Evolutionary conservation across 352 stramenopile genomes (phyloP), one percentile per base, ranked within the genome.

Genomic region (Stephanocyclus meneghinianus): DNA sequence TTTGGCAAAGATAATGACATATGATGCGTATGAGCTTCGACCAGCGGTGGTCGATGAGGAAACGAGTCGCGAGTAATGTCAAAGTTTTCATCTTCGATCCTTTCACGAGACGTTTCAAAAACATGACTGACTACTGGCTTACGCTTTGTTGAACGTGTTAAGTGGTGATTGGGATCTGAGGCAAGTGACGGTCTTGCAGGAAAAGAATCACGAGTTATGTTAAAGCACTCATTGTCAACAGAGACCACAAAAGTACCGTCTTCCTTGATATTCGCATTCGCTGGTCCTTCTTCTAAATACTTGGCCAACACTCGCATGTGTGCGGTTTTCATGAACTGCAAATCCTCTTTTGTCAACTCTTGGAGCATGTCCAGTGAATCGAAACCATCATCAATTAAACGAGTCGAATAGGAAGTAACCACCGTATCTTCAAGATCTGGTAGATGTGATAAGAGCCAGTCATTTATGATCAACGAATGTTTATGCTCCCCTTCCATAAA

Each of bases 191-290:
- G 48, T 44, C 65, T 50, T 42, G 62, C 32, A 45, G 40, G 55
- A 35, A 73, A 73, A 42, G 65, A 18, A 56, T 73, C 35, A 15
- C 65, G 48, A 4, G 65, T 73, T 18, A 73, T 73, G 47, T 73
- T 50, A 64, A 57, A 73, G 5, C 45, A 44, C 51, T 45, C 65
- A 44, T 73, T 50, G 37, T 56, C 55, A 29, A 18, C 13, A 21
- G n/a, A 26, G 18, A 51, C 64, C n/a, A 3, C 9, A 62, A 44
- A 44, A 3, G 21, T 13, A 8, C 2, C 0, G 3, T 40, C 35
- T 40, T 40, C 35, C 4, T 40, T 8, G 35, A 40, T 8, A 40
- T 40, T 40, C 35, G 35, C 35, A 9, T 40, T 40, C 35, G 35
- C 35, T 40, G 3, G 35, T 8, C 7, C 35, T 44, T 62, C 29